A percentile compares a stretch with the other conserved stretches of the same genome.
Evolutionary conservation across 805 yeast genomes (phyloP).

Genomic region (Teunomyces atbi): DNA sequence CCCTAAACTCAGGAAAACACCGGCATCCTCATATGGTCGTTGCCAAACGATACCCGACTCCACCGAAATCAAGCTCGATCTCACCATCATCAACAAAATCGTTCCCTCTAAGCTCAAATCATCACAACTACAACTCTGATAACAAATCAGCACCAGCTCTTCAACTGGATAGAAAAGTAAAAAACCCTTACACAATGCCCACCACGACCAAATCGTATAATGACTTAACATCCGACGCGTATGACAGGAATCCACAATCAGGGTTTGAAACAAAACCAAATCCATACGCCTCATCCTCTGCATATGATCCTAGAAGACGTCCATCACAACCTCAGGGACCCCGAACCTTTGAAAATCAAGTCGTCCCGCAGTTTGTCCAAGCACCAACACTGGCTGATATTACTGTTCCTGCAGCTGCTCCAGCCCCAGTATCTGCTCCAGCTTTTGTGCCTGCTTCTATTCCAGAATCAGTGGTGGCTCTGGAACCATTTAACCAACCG

Average conservation of each 20-base stretch:
- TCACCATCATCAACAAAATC: conserved; percentile 10
- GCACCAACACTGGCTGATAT: not conserved
- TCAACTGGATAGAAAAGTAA: conserved; percentile 4
- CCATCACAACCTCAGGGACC: conserved; percentile 3
- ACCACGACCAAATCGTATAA: not conserved
- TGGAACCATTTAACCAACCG: not conserved
- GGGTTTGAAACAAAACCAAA: not conserved
- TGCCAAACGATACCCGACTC: conserved; percentile 8
- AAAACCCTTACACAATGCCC: not conserved
- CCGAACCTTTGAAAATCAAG: not conserved
- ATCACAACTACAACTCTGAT: conserved; percentile 1
- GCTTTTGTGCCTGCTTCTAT: not conserved
- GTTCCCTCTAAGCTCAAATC: conserved; percentile 7
- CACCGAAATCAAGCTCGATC: conserved; percentile 10
- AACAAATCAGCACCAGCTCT: conserved; percentile 9
- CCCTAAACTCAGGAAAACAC: conserved; percentile 7
- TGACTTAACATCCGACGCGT: not conserved
- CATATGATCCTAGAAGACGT: not conserved
- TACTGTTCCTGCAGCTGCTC: too few species aligned
- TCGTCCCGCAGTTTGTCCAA: not conserved
- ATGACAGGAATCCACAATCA: not conserved
- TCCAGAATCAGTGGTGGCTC: not conserved
- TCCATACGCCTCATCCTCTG: not conserved
- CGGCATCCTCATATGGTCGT: not conserved
- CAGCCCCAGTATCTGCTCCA: too few species aligned